Conservation (phyloP, 148 eudicot genomes). For the Tetragonia tetragonoides region DNA sequence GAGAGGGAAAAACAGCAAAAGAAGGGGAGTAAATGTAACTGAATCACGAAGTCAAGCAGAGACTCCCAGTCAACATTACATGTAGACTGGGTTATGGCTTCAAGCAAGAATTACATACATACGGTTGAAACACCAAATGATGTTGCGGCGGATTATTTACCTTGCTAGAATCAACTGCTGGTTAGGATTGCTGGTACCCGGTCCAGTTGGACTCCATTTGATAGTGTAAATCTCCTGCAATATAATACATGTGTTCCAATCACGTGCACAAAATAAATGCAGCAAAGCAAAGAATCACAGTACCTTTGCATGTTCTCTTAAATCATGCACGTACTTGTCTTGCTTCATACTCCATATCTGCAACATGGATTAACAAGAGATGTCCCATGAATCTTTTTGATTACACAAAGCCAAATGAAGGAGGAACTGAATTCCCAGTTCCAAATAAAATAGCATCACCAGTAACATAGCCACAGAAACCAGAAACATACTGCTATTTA, state of each 20-base stretch:
- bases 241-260: background rate
- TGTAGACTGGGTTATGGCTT: background rate
- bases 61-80: background rate
- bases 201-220: constrained; percentile 69
- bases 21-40: background rate
- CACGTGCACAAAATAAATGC: background rate
- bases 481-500: background rate
- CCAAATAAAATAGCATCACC: background rate
- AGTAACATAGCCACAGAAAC: background rate
- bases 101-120: background rate
- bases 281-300: constrained; percentile 3
- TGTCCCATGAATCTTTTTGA: background rate
- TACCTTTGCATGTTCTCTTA: constrained; percentile 56
- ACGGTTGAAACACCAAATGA: background rate
- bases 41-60: constrained; percentile 3
- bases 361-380: constrained; percentile 7
- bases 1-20: background rate
- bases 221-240: constrained; percentile 64
- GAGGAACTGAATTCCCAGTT: background rate
- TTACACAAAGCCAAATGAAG: no score
- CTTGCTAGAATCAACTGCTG: constrained; percentile 52
- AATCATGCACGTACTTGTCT: constrained; percentile 47
- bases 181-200: constrained; percentile 57
- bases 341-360: constrained; percentile 70
- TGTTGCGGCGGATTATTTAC: constrained; percentile 19